Evolutionary conservation across 768 basidiomycete species (phyloP), one percentile per base, ranked within the genome.

Genomic region (Lactifluus subvellereus): DNA sequence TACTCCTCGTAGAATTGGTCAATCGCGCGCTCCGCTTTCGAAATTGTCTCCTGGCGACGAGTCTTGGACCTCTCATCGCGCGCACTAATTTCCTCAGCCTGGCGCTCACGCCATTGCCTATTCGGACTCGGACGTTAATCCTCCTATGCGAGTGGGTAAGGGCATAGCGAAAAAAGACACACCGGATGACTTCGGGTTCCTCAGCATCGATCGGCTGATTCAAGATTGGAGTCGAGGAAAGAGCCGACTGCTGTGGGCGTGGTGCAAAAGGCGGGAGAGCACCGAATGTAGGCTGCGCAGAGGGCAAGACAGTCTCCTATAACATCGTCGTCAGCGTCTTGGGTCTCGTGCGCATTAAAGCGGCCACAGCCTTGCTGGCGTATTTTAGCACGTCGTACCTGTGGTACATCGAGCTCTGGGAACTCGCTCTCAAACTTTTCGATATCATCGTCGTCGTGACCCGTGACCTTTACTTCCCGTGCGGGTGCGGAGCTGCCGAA

Each of bases 1-100:
- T 98, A 94, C 55, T 88, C 83, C 71, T 91, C 89, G 70, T 95
- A 95, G 73, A 94, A 95, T 67, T 89, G 85, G 75, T 95, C 93
- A 66, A 96, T 94, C 47, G 88, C 79, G 66, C 84, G 82, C 71
- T 94, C 91, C 20, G 95, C 95, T 71, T 85, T 89, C 51, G 81
- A 79, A 68, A 94, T 86, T 37, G 86, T 91, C 67, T 94, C 92
- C 68, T 91, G 87, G 68, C 88, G 86, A 71, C 84, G 87, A 37
- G 78, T 79, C 72, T 85, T 84, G 38, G 91, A 87, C 32, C 80
- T 84, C 69, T 89, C 91, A 73, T 98, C 95, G 60, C 96, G 86
- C 45, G 80, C 79, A 66, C 79, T 82, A 65, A 98, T 94, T 71
- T 94, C 93, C 30, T 80, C 86, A 30, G 84, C 85, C 70, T 97